Conservation (phyloP, 768 basidiomycete species). For the Mycena polygramma region DNA sequence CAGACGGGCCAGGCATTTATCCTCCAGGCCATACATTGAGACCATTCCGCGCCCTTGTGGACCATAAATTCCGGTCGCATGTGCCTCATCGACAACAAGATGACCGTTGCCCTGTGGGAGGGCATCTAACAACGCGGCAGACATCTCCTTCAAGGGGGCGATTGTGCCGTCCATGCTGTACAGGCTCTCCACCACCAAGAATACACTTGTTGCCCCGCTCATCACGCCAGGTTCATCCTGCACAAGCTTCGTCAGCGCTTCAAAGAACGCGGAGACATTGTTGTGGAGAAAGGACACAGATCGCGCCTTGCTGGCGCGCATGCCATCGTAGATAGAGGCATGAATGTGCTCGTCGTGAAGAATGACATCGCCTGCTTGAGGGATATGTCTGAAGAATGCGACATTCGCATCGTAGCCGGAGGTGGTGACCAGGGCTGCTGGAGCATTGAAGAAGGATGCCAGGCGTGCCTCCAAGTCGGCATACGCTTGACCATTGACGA, state of each 20-base stretch:
- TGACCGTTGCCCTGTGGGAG: conserved; percentile 54
- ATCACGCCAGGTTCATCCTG: conserved; percentile 34
- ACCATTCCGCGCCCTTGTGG: conserved; percentile 55
- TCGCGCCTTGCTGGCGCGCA: conserved; percentile 50
- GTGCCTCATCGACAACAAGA: conserved; percentile 70
- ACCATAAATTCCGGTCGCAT: conserved; percentile 69
- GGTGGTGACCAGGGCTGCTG: conserved; percentile 63
- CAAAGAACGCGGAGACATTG: conserved; percentile 42
- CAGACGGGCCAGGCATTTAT: conserved; percentile 1
- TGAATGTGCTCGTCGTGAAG: conserved; percentile 68
- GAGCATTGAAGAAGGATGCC: conserved; percentile 50
- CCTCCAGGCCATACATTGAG: neutral
- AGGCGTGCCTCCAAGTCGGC: conserved; percentile 56
- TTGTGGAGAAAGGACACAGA: conserved; percentile 61
- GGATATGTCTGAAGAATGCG: conserved; percentile 59
- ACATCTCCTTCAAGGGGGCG: conserved; percentile 58
- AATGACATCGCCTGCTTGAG: conserved; percentile 60
- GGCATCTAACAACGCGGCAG: conserved; percentile 51
- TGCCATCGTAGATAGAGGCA: conserved; percentile 64
- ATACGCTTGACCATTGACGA: conserved; percentile 59
- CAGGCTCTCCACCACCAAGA: conserved; percentile 65
- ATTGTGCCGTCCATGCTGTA: conserved; percentile 77
- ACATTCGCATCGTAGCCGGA: conserved; percentile 69
- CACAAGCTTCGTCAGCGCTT: conserved; percentile 46
- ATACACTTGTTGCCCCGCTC: conserved; percentile 48